Evolutionary conservation across 169 alveolate genomes (phyloP).

Genomic region (Eimeria acervulina): DNA sequence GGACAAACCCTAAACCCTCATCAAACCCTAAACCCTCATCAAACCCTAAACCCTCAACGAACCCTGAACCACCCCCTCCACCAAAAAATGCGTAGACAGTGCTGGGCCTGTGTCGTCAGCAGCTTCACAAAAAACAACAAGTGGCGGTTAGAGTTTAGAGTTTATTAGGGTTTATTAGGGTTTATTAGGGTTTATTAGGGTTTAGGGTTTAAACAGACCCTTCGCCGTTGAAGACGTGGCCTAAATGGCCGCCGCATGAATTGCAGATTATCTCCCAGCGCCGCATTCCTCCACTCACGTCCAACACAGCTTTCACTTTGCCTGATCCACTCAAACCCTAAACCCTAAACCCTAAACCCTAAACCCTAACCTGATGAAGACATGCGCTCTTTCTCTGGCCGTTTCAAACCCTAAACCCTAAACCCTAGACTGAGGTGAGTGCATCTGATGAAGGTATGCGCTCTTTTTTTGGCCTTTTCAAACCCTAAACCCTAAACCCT

Average conservation of each 20-base stretch:
- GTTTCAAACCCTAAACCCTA: background rate
- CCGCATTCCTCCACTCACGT: slow-evolving; percentile 85
- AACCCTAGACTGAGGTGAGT: background rate
- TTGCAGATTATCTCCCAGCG: slow-evolving; percentile 88
- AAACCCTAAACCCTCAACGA: background rate
- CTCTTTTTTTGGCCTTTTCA: too few relatives aligned
- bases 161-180: slow-evolving; percentile 51
- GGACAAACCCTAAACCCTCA: slow-evolving; percentile 27
- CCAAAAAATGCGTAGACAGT: background rate
- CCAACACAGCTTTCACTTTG: slow-evolving; percentile 60
- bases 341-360: slow-evolving; percentile 10
- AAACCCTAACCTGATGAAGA: background rate
- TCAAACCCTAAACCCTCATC: slow-evolving; percentile 13
- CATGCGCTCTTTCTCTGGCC: too few relatives aligned
- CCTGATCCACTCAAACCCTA: slow-evolving; percentile 16
- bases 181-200: slow-evolving; percentile 43
- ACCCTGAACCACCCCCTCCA: background rate
- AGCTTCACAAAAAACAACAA: background rate
- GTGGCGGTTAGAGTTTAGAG: background rate
- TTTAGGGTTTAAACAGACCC: slow-evolving; percentile 42
- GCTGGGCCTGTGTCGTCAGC: background rate
- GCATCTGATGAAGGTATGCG: too few relatives aligned
- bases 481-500: too few relatives aligned
- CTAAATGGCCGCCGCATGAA: slow-evolving; percentile 89
- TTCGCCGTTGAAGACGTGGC: slow-evolving; percentile 88